These are phyloP conservation scores for Avena insularis DNA, from an alignment of 176 grass and related monocot genomes.

Conservation along the genomic window DNA sequence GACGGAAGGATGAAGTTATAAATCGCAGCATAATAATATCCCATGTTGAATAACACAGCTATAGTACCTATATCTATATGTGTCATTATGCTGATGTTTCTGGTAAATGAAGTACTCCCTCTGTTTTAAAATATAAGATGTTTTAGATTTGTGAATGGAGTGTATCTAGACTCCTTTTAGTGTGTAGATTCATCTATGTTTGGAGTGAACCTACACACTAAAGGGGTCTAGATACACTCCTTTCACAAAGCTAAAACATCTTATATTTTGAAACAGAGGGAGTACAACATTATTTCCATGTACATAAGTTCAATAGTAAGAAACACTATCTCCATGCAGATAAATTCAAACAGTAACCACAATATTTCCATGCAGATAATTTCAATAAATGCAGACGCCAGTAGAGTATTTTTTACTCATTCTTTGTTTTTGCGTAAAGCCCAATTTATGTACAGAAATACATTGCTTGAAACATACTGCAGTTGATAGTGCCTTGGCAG, in stretches of 20 bases:
- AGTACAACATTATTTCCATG: background rate
- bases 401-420: background rate
- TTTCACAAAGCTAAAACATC: too few species aligned
- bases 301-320: slow-evolving; percentile 16
- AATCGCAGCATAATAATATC: slow-evolving; percentile 22
- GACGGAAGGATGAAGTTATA: slow-evolving; percentile 20
- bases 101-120: background rate
- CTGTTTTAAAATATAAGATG: too few species aligned
- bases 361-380: slow-evolving; percentile 10
- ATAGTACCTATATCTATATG: background rate
- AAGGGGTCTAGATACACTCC: too few species aligned
- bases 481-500: slow-evolving; percentile 70
- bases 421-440: background rate
- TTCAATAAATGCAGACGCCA: slow-evolving; percentile 16
- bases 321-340: background rate
- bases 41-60: background rate
- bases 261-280: too few species aligned
- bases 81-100: background rate
- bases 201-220: too few species aligned
- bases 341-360: background rate
- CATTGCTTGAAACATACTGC: slow-evolving; percentile 56
- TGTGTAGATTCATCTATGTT: too few species aligned
- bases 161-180: too few species aligned
- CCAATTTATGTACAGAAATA: slow-evolving; percentile 23
- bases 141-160: too few species aligned